A percentile compares a stretch with the other conserved stretches of the same genome.
These are phyloP conservation scores for Plectosphaerella plurivora DNA, from an alignment of 2,329 filamentous ascomycete species.

Conservation along the genomic window DNA sequence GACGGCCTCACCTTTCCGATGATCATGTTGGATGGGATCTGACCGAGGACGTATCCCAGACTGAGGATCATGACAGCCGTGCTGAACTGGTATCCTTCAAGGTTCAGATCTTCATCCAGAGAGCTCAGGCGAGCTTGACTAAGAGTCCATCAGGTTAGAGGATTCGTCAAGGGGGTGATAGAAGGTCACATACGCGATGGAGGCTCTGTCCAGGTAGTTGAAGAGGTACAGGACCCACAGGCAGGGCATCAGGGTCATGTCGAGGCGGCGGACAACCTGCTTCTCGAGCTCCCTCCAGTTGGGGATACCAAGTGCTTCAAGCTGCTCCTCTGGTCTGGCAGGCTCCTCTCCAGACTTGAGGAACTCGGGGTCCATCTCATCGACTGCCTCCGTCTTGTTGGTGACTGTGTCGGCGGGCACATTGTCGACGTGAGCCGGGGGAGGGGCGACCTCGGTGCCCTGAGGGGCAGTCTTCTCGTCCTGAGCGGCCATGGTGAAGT, in stretches of 20 bases:
- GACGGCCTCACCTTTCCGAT: slow-evolving; percentile 11
- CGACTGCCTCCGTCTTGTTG: slow-evolving; percentile 2
- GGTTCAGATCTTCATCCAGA: slow-evolving; percentile 17
- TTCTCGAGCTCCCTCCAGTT: slow-evolving; percentile 15
- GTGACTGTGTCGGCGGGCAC: slow-evolving; percentile 1
- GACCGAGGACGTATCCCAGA: slow-evolving; percentile 10
- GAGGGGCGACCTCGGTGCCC: not conserved
- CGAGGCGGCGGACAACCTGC: slow-evolving; percentile 12
- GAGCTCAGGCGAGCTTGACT: slow-evolving; percentile 16
- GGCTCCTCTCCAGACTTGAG: not conserved
- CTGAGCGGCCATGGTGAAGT: slow-evolving; percentile 3
- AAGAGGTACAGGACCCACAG: slow-evolving; percentile 14
- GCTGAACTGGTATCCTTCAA: slow-evolving; percentile 17
- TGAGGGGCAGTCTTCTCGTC: slow-evolving; percentile 2
- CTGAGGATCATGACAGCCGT: slow-evolving; percentile 13
- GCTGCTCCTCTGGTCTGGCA: slow-evolving; percentile 11
- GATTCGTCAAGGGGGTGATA: fast-evolving
- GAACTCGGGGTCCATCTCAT: slow-evolving; percentile 2
- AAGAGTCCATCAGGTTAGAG: not conserved
- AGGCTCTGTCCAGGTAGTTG: slow-evolving; percentile 14
- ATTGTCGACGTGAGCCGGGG: not conserved
- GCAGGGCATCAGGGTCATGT: slow-evolving; percentile 14
- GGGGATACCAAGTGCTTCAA: slow-evolving; percentile 13
- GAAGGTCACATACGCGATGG: slow-evolving; percentile 7
- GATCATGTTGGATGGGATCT: slow-evolving; percentile 25